Base-by-base conservation (phyloP, 2,329 filamentous ascomycete genomes). In the Aspergillus versicolor region DNA sequence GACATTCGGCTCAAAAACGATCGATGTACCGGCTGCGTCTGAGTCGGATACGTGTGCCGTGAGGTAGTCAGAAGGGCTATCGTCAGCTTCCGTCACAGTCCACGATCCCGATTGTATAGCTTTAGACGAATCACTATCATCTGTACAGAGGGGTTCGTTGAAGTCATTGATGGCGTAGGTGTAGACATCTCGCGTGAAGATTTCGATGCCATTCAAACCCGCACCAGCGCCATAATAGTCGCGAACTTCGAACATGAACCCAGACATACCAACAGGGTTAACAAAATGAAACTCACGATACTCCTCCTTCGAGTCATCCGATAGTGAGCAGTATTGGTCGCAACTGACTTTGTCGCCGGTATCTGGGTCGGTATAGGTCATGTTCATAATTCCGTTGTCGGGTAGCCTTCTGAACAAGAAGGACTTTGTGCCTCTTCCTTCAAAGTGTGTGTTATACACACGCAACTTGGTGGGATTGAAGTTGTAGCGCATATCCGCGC, bases 271-370 rank as follows among this genome's bases (percentile, higher is more conserved):
- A 61, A 99, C 87, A 6, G 76, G 75, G 70, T 94, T 96, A 64
- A 96, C 90, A 66, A 99, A 96, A 63, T 86, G 83, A 70, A 97
- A 99, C 67, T 99, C 94, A 73, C 97, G 92, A 65, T 85, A 95
- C 50, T 81, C 74, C 49, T 87, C 73, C 5, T 81, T 83, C 17
- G 81, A 76, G 67, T 91, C 85, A 68, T 86, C 81, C 61, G 89
- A 91, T 47, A 99, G 82, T n/a, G 92, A 90, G 67, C 94, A 99
- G 67, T 85, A 82, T 60, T 86, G 88, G 52, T 92, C 91, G 76
- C 94, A 99, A 56, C 83, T 87, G 30, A 79, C 76, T 54, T 88
- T 87, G 50, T 84, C 77, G 24, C 89, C 88, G 2, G 85, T 89
- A 40, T 71, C 78, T 22, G 89, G 88, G 68, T 97, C 91, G 61